Evolutionary conservation across 139 green algal species (phyloP), one percentile per base, ranked within the genome.

Genomic region (Tetraselmis striata): DNA sequence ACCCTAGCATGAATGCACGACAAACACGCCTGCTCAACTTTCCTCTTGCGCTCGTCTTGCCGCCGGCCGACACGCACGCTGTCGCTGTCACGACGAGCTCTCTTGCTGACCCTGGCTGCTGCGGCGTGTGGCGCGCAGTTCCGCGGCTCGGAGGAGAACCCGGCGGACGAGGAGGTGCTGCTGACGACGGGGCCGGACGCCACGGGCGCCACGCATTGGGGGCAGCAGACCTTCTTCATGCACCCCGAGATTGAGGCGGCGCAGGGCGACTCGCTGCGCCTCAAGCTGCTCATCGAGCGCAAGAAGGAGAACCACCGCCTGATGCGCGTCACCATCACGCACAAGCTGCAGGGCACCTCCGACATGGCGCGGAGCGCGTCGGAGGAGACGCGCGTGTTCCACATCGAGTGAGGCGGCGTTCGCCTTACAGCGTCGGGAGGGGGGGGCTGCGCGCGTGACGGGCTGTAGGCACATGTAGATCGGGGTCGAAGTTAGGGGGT

Each of bases 131-230:
- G 45, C 11, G 5, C 18, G 45, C 45, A 67, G 45, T 67, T 67
- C 18, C 45, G 45, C 11, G 45, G 45, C 11, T 67, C 45, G 5
- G 45, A 67, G 22, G 28, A 91, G 82, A 91, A 95, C 83, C 93
- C 95, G 0, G 82, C 91, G 1, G 89, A 95, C 76, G 80, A 87
- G 26, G 80, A 85, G 5, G 91, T 98, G 28, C 84, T 87, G 79
- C 88, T 98, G 2, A 91, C 85, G 29, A 98, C 95, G 1, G 95
- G 91, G 22, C 96, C 96, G 25, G 95, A 98, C 85, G 85, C 91
- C 1, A 94, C 90, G 80, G 91, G 93, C 27, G 88, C 91, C 59
- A 99, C 96, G 1, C 96, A 99, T 89, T 99, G 96, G 96, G 96
- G 96, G 26, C 96, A 99, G 85, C 90, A 94, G 86, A 91, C 84